phyloP scores from a whole-genome alignment of 306 rosid species.

The Dalbergia oliveri region DNA sequence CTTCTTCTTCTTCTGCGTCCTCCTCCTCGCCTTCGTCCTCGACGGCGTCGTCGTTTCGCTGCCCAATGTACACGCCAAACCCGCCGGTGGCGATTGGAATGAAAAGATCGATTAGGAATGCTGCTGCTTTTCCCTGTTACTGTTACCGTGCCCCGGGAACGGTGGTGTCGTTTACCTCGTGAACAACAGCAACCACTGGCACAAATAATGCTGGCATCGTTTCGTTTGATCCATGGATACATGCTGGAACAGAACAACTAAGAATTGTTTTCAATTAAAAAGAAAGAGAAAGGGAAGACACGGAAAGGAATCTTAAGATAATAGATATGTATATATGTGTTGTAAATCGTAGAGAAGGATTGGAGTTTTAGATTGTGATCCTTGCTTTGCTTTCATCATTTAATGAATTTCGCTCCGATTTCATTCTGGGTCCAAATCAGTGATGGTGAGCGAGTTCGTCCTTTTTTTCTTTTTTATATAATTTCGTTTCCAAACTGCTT shows the following conservation, averaged over 20 bases:
- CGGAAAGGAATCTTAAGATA: neutral
- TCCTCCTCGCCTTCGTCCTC: conserved; percentile 43
- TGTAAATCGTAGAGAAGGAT: conserved; percentile 44
- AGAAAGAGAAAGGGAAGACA: too few species aligned
- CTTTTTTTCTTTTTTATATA: neutral
- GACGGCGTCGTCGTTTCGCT: conserved; percentile 46
- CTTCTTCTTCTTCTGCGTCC: too few species aligned
- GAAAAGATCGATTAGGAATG: conserved; percentile 46
- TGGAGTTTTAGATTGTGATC: conserved; percentile 46
- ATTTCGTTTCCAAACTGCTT: neutral
- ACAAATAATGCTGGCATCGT: conserved; percentile 47
- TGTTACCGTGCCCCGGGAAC: conserved; percentile 59
- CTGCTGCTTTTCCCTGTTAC: conserved; percentile 49
- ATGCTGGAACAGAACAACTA: conserved; percentile 28
- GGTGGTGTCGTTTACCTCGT: conserved; percentile 59
- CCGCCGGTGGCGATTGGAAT: conserved; percentile 2
- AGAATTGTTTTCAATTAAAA: neutral
- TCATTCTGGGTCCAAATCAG: neutral
- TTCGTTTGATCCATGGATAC: conserved; percentile 11
- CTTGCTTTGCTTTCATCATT: conserved; percentile 38
- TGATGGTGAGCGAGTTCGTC: conserved; percentile 42
- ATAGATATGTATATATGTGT: neutral
- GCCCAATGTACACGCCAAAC: conserved; percentile 26
- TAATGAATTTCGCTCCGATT: conserved; percentile 48
- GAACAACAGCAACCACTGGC: conserved; percentile 85